Percentiles rank a stretch among this genome's conserved stretches.
Evolutionary conservation across 2,329 filamentous ascomycete genomes (phyloP).

Genomic region (Tolypocladium tropicale): DNA sequence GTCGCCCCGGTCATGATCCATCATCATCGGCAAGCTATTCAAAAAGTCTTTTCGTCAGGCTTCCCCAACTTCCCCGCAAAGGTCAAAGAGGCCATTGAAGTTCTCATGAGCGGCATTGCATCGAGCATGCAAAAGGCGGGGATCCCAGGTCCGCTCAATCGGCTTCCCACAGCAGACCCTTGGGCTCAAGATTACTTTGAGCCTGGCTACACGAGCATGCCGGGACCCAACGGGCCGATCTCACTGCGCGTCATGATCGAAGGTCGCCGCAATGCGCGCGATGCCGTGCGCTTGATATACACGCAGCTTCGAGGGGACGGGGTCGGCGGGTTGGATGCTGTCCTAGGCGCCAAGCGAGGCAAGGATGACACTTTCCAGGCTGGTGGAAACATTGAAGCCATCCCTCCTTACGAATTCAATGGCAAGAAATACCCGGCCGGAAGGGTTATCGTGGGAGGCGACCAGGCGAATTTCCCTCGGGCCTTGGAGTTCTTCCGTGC

Average conservation of each 20-base stretch:
- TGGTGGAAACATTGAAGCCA: conserved; percentile 25
- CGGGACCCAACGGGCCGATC: conserved; percentile 20
- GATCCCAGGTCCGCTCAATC: conserved; percentile 8
- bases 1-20: conserved; percentile 26
- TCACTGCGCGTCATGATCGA: conserved; percentile 20
- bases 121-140: neutral
- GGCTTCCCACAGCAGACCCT: conserved; percentile 16
- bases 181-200: conserved; percentile 30
- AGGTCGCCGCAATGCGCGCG: conserved; percentile 9
- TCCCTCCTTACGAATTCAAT: conserved; percentile 18
- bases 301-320: conserved; percentile 16
- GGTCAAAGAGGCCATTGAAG: neutral
- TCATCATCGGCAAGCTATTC: conserved; percentile 21
- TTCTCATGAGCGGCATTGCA: neutral
- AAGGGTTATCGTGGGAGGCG: conserved; percentile 10
- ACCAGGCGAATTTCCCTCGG: conserved; percentile 1
- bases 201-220: conserved; percentile 25
- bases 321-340: conserved; percentile 18
- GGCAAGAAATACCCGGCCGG: conserved; percentile 11
- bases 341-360: neutral
- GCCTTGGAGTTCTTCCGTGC: conserved; percentile 12
- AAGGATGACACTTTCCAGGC: conserved; percentile 8
- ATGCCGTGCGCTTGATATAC: conserved; percentile 19
- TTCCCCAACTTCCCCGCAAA: neutral
- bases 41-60: conserved; percentile 14